Conservation (phyloP, 768 basidiomycete genomes). For the Hemileccinum rubropunctum region DNA sequence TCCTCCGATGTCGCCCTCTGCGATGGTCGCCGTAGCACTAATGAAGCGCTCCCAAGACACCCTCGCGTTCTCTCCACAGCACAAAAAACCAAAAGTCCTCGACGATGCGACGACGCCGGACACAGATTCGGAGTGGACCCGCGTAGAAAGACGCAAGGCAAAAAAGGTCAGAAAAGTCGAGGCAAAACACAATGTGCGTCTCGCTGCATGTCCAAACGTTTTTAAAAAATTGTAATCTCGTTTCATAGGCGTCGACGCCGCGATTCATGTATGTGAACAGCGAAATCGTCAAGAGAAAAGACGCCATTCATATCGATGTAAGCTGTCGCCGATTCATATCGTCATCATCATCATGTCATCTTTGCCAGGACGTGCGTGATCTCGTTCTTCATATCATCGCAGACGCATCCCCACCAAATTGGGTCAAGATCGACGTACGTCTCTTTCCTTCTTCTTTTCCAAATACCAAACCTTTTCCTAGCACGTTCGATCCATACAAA, state of each 20-base stretch:
- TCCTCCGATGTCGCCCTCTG: neutral
- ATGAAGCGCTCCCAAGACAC: slow-evolving; percentile 34
- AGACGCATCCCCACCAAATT: slow-evolving; percentile 80
- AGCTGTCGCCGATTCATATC: slow-evolving; percentile 25
- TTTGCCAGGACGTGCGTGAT: slow-evolving; percentile 78
- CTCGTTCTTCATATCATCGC: slow-evolving; percentile 78
- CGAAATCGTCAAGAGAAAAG: slow-evolving; percentile 70
- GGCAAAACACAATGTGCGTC: slow-evolving; percentile 59
- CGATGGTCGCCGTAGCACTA: neutral
- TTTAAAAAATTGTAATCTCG: neutral
- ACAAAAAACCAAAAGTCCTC: slow-evolving; percentile 41
- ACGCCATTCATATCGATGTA: slow-evolving; percentile 81
- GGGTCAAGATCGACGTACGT: slow-evolving; percentile 81
- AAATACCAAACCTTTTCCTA: slow-evolving; percentile 29
- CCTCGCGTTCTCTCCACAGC: slow-evolving; percentile 16
- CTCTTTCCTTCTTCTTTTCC: neutral
- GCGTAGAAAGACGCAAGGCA: slow-evolving; percentile 67
- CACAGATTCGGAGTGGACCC: slow-evolving; percentile 51
- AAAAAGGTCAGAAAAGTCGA: slow-evolving; percentile 65
- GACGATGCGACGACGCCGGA: slow-evolving; percentile 27
- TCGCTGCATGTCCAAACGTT: neutral
- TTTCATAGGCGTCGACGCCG: slow-evolving; percentile 38
- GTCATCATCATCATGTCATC: neutral
- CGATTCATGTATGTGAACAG: slow-evolving; percentile 78
- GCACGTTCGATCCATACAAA: slow-evolving; percentile 73